Conservation (phyloP, 495 filamentous ascomycete species). For the Penicillium crystallinum region DNA sequence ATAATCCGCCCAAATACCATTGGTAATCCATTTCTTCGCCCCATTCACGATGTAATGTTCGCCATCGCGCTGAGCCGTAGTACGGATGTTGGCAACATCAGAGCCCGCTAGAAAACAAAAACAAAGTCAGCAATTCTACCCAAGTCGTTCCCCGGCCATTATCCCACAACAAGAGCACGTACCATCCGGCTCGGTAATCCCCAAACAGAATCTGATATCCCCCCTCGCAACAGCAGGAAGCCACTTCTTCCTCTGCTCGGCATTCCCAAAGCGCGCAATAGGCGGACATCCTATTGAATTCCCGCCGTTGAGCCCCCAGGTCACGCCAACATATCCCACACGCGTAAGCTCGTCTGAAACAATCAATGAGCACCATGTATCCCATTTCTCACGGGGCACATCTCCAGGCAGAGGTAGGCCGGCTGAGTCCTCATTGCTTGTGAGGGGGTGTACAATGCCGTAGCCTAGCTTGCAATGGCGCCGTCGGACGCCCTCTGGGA, state of each 20-base stretch:
- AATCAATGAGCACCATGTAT: conserved; percentile 47
- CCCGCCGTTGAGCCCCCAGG: conserved; percentile 48
- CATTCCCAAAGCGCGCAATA: conserved; percentile 47
- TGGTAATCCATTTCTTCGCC: conserved; percentile 56
- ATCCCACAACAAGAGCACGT: background rate
- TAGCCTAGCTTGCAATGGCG: conserved; percentile 41
- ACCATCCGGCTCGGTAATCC: conserved; percentile 54
- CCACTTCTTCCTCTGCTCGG: conserved; percentile 43
- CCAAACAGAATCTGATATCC: conserved; percentile 47
- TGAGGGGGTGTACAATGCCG: conserved; percentile 32
- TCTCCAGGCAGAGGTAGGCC: conserved; percentile 32
- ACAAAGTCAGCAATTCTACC: background rate
- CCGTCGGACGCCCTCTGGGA: conserved; percentile 33
- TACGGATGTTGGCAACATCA: conserved; percentile 50
- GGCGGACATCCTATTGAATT: conserved; percentile 52
- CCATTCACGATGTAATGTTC: conserved; percentile 51
- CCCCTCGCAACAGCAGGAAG: conserved; percentile 46
- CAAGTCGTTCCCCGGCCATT: too few relatives aligned
- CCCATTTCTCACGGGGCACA: conserved; percentile 43
- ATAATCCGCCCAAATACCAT: conserved; percentile 50
- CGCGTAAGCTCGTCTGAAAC: conserved; percentile 43
- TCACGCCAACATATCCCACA: conserved; percentile 39
- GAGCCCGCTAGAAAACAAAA: conserved; percentile 34
- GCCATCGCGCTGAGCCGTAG: conserved; percentile 42
- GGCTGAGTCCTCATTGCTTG: conserved; percentile 30